Conservation (phyloP, 495 filamentous ascomycete genomes). For the Talaromyces liani region DNA sequence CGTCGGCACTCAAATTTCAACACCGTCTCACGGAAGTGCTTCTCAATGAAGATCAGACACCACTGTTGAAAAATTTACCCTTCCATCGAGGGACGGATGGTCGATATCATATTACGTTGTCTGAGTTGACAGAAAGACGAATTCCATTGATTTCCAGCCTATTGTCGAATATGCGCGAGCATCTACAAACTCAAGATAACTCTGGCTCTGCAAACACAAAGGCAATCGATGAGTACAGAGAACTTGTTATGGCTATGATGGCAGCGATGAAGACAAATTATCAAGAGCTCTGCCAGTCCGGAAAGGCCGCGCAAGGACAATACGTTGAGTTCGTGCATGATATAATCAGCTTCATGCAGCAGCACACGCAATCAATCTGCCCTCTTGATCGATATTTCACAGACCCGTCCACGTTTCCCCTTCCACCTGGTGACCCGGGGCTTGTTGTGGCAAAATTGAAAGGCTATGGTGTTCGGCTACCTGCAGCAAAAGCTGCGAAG, state of each 20-base stretch:
- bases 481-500: slow-evolving; percentile 42
- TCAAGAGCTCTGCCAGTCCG: slow-evolving; percentile 44
- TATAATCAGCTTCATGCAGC: slow-evolving; percentile 56
- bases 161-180: slow-evolving; percentile 58
- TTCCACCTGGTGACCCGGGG: slow-evolving; percentile 56
- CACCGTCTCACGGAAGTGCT: slow-evolving; percentile 51
- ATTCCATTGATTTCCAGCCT: slow-evolving; percentile 54
- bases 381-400: slow-evolving; percentile 62
- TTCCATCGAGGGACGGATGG: slow-evolving; percentile 39
- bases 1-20: slow-evolving; percentile 61
- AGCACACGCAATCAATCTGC: slow-evolving; percentile 56
- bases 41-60: slow-evolving; percentile 37
- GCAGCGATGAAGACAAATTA: slow-evolving; percentile 62
- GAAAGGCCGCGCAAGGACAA: slow-evolving; percentile 34
- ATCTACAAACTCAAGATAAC: slow-evolving; percentile 32
- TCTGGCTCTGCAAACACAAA: slow-evolving; percentile 20
- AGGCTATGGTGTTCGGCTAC: slow-evolving; percentile 54
- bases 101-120: slow-evolving; percentile 40
- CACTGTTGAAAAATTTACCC: slow-evolving; percentile 53
- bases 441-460: slow-evolving; percentile 63
- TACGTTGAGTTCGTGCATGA: slow-evolving; percentile 64
- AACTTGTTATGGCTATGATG: slow-evolving; percentile 53
- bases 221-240: slow-evolving; percentile 45
- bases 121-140: slow-evolving; percentile 51
- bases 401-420: slow-evolving; percentile 55